Evolutionary conservation across 2,329 filamentous ascomycete species (phyloP), one percentile per base, ranked within the genome.

Genomic region (Aspergillus jensenii): DNA sequence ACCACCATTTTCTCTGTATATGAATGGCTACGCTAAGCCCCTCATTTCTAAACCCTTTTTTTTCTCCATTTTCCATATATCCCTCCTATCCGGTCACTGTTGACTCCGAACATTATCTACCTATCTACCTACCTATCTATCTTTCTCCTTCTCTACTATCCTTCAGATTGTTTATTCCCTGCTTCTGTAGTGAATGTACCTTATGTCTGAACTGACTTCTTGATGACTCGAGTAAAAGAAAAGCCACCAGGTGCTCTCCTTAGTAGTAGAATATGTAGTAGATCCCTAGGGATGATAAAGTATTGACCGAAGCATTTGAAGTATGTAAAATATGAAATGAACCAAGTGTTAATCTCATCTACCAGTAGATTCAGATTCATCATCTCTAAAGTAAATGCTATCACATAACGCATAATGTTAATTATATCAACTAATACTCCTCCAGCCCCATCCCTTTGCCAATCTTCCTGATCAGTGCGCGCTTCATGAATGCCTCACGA

Each of bases 401-500:
- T 31, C 9, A 11, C 27, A 31, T 31, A 31, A 31, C 27, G 9
- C 27, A 31, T 31, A 41, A 41, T 21, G 48, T n/a, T 44, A 43
- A 7, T n/a, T 14, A 31, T 25, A 25, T 12, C 5, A 49, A 37
- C 37, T 23, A 41, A 31, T 54, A 45, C 6, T 58, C 56, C 33
- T 76, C 73, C 55, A 80, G 64, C 1, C 77, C 77, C 78, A 81
- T 79, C 2, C 78, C 78, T 52, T 65, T 70, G 1, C 73, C 76
- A 25, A 79, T 77, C 66, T 80, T 81, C 23, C 73, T 71, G 39
- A 77, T 78, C 54, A 81, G 60, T 11, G 77, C 78, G 44, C 74
- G 72, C 59, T 79, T 79, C 48, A 79, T 65, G 62, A 81, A 79
- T 12, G 76, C 78, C 65, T 81, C 79, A n/a, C 79, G 68, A 1